Evolutionary conservation across 768 basidiomycete species (phyloP).

Genomic region (Leucocoprinus leucothites): DNA sequence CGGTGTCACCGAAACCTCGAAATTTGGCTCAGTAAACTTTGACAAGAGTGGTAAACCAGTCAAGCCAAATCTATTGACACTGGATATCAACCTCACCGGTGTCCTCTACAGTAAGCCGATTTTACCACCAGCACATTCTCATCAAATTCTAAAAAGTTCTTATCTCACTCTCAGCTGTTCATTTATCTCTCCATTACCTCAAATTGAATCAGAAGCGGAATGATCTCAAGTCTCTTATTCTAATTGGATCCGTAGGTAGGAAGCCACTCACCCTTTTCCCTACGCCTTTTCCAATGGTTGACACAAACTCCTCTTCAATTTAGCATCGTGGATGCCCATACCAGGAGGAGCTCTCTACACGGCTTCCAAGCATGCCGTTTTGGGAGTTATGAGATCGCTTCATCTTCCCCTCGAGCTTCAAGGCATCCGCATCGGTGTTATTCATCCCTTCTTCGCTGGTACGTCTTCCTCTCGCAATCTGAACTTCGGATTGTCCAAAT

Average conservation of each 20-base stretch:
- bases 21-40: slow-evolving; percentile 23
- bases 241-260: slow-evolving; percentile 55
- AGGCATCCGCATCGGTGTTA: slow-evolving; percentile 41
- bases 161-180: slow-evolving; percentile 31
- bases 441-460: slow-evolving; percentile 58
- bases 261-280: neutral
- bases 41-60: slow-evolving; percentile 39
- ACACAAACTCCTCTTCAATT: neutral
- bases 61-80: slow-evolving; percentile 39
- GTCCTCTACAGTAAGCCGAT: slow-evolving; percentile 42
- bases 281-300: neutral
- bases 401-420: slow-evolving; percentile 29
- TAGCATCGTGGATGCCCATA: slow-evolving; percentile 49
- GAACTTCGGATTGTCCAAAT: neutral
- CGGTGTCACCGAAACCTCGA: slow-evolving; percentile 37
- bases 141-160: neutral
- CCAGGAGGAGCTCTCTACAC: slow-evolving; percentile 43
- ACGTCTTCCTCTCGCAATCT: slow-evolving; percentile 7
- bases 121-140: neutral
- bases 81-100: slow-evolving; percentile 49
- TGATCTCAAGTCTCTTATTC: slow-evolving; percentile 46
- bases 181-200: slow-evolving; percentile 52
- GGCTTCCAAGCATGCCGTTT: slow-evolving; percentile 51
- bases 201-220: slow-evolving; percentile 29
- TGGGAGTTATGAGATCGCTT: slow-evolving; percentile 51